Base-by-base conservation (phyloP, 176 grass and related monocot species). In the Bonia amplexicaulis region DNA sequence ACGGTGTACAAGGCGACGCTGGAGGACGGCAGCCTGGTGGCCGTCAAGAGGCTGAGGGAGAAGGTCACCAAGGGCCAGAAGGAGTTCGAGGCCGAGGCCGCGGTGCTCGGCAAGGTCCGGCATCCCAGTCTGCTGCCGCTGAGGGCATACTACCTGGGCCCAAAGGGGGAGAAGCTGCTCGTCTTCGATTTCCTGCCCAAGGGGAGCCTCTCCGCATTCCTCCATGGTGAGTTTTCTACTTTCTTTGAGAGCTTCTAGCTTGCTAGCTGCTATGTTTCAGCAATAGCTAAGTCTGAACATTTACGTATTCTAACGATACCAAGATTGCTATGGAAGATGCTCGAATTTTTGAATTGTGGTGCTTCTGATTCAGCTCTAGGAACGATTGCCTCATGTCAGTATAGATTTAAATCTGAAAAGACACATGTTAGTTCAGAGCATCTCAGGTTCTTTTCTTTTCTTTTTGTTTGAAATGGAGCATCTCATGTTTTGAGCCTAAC, bases 131-230 rank as follows among this genome's bases (percentile, higher is more conserved):
- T 92, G 51, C 82, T 95, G 23, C 23, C 90, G 35, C 62, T 95
- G 45, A 75, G 85, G n/a, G 93, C 93, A 0, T 95, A 88, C 64
- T 95, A 95, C 91, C 44, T 95, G 4, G 93, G 93, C 0, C 93
- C 93, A 0, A 95, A 95, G 66, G 93, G 93, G 54, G 93, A 95
- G 90, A 95, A 95, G 71, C 66, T 95, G 15, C 86, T 95, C 2
- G 93, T 95, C 2, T 90, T 95, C 62, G 93, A 95, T 58, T 92
- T 83, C 83, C 77, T 94, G 87, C 85, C 90, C n/a, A 95, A 86
- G 3, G 93, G 82, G 0, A 90, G 88, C 85, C 93, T 92, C 46
- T 80, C 85, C 26, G n/a, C 85, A 7, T 92, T 95, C 72, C 15
- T 92, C 9, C 93, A 95, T 64, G 88, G 90, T 95, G 12, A 68